Base-by-base conservation (phyloP, 2,329 filamentous ascomycete genomes). In the Xylaria sp. region DNA sequence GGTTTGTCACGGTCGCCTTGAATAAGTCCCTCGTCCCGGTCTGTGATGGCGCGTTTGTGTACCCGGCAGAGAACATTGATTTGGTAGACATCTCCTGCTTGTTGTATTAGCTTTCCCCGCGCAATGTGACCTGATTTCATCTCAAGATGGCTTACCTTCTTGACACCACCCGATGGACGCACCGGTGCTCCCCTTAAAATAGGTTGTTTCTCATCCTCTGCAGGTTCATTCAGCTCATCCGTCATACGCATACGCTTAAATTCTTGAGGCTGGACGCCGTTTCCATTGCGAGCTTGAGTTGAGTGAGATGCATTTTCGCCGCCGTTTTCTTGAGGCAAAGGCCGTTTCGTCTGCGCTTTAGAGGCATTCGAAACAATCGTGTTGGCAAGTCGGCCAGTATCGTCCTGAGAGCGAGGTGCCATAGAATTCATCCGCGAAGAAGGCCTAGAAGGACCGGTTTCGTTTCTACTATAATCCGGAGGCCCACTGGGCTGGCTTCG, bases 101-200 rank as follows among this genome's bases (percentile, higher is more conserved):
- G 15, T 38, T 40, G 57, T 29, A 69, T 83, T 73, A 83, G 77
- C 56, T 65, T 54, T 51, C 19, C 25, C n/a, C 7, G 9, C 10
- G 11, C 11, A 37, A 41, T 6, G 9, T 53, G 40, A 31, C 11
- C 40, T 37, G 33, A 51, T 54, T 17, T 3, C n/a, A 13, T 27
- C 25, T 63, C 23, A 15, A 27, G 46, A 41, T 61, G 52, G 58
- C 80, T 77, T 78, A 91, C 88, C 85, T 92, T 93, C 75, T 86
- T 87, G 70, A 83, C 79, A 35, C 80, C 82, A 49, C 84, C 88
- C 1, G 92, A 96, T 63, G 93, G 92, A 60, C 93, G 87, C 68
- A 96, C 92, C 5, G 93, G 92, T 54, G 92, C 91, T 13, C 90
- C 91, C 79, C 93, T 95, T 69, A 93, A 84, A 48, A 83, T 86